Evolutionary conservation across 2,329 filamentous ascomycete genomes (phyloP).

Genomic region (Mycosphaerella arachidis): DNA sequence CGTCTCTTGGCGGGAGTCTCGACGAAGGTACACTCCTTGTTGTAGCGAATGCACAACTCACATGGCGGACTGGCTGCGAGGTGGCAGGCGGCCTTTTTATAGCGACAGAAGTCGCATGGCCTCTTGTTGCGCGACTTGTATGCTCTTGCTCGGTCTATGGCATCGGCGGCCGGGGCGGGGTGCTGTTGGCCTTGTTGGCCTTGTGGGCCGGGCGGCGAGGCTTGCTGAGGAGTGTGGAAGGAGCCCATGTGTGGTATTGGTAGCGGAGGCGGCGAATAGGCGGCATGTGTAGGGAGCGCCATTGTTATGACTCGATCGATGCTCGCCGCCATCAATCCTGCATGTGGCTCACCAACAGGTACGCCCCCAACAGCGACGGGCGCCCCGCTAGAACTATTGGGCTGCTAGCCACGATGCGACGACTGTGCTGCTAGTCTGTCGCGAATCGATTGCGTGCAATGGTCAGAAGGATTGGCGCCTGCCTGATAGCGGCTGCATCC

Average conservation of each 20-base stretch:
- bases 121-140: constrained; percentile 38
- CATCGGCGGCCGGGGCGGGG: constrained; percentile 8
- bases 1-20: constrained; percentile 36
- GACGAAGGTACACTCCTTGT: constrained; percentile 44
- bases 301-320: neutral
- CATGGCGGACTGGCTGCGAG: constrained; percentile 42
- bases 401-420: neutral
- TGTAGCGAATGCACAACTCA: constrained; percentile 41
- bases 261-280: constrained; percentile 7
- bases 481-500: neutral
- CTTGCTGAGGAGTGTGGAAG: constrained; percentile 4
- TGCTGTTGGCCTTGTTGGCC: neutral
- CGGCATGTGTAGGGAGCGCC: constrained; percentile 3
- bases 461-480: neutral
- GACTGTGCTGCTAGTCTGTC: neutral
- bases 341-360: neutral
- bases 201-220: neutral
- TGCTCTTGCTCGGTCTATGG: constrained; percentile 30
- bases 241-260: neutral
- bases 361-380: neutral
- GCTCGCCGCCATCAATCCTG: neutral
- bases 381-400: neutral
- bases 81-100: constrained; percentile 44
- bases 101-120: constrained; percentile 46
- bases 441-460: neutral